Conservation (phyloP, 202 grass and related monocot genomes). For the Schoenoplectus triqueter region DNA sequence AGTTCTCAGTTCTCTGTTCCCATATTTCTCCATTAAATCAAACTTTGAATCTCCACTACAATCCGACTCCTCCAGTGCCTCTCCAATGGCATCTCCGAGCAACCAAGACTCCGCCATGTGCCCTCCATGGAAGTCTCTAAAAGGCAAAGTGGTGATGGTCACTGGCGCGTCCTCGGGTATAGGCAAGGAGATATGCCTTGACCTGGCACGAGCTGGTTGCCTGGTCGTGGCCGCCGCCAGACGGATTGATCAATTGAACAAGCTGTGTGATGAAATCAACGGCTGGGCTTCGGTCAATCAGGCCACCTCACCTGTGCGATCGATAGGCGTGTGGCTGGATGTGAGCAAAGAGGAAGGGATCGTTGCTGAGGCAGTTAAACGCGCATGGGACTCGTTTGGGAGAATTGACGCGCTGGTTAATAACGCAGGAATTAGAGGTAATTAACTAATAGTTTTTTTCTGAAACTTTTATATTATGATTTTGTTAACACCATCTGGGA, state of each 20-base stretch:
- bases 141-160: constrained; percentile 52
- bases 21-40: background rate
- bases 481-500: background rate
- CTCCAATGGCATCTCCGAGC: constrained; percentile 6
- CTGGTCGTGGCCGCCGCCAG: constrained; percentile 39
- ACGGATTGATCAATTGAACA: constrained; percentile 27
- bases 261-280: constrained; percentile 43
- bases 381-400: constrained; percentile 73
- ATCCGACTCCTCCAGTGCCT: background rate
- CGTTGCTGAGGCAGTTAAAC: constrained; percentile 63
- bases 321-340: constrained; percentile 64
- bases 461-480: background rate
- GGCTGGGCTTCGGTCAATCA: background rate
- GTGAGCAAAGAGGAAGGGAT: constrained; percentile 52
- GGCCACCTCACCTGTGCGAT: constrained; percentile 1
- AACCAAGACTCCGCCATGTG: background rate
- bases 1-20: background rate
- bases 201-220: constrained; percentile 37
- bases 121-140: constrained; percentile 24
- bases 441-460: constrained; percentile 19
- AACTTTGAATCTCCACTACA: background rate
- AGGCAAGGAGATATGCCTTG: constrained; percentile 40
- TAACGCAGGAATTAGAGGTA: constrained; percentile 89
- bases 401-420: constrained; percentile 79
- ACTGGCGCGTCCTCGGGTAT: constrained; percentile 45